Conservation (phyloP, 176 grass and related monocot genomes). For the Aegilops bicornis region DNA sequence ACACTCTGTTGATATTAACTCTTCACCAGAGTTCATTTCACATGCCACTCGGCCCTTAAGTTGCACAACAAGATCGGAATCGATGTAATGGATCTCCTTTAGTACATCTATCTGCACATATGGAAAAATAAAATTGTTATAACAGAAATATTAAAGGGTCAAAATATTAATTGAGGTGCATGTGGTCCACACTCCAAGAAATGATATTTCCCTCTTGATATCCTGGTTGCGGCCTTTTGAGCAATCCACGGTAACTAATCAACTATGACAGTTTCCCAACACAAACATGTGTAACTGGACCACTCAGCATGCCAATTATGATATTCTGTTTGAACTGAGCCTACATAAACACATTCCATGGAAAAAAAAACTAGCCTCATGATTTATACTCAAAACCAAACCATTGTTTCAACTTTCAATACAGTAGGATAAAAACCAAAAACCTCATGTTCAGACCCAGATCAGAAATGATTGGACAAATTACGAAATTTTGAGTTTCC, state of each 20-base stretch:
- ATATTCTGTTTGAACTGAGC: conserved; percentile 2
- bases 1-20: conserved; percentile 88
- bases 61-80: conserved; percentile 96
- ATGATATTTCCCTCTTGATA: conserved; percentile 6
- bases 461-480: conserved; percentile 11
- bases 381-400: conserved; percentile 14
- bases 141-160: background rate
- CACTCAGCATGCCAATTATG: background rate
- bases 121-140: background rate
- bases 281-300: background rate
- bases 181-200: background rate
- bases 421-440: background rate
- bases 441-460: background rate
- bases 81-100: conserved; percentile 81
- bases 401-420: background rate
- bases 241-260: background rate
- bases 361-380: background rate
- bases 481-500: background rate
- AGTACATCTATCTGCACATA: conserved; percentile 83
- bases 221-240: background rate
- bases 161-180: background rate
- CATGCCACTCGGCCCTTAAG: conserved; percentile 95
- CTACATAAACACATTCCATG: background rate
- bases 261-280: background rate
- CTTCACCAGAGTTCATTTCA: conserved; percentile 95